Evolutionary conservation across 768 basidiomycete genomes (phyloP).

Genomic region (Tricholoma furcatifolium): DNA sequence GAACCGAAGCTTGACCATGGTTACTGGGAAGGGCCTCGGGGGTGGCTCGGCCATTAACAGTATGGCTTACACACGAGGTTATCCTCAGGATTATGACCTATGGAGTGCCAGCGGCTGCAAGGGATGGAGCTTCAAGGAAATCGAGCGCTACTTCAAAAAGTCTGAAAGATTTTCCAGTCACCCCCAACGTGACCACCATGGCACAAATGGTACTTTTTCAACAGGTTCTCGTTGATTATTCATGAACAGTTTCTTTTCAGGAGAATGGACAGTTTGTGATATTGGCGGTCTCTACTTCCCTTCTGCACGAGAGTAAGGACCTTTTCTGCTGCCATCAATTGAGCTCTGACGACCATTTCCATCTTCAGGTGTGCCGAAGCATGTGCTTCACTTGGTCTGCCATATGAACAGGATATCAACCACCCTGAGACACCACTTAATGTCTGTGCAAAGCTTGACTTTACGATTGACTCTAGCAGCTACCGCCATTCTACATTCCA

Average conservation of each 20-base stretch:
- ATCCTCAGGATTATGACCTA: conserved; percentile 27
- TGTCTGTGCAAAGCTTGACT: conserved; percentile 19
- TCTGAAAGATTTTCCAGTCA: conserved; percentile 15
- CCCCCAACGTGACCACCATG: conserved; percentile 1
- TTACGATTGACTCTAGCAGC: conserved; percentile 16
- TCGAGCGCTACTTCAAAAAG: conserved; percentile 26
- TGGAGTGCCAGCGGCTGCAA: conserved; percentile 23
- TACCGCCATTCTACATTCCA: conserved; percentile 21
- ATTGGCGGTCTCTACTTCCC: conserved; percentile 1
- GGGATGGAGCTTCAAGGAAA: conserved; percentile 27
- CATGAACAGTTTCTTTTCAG: background rate
- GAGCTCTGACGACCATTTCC: background rate
- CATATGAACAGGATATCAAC: conserved; percentile 17
- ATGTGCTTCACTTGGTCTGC: conserved; percentile 18
- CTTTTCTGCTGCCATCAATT: background rate
- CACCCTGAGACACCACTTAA: conserved; percentile 17
- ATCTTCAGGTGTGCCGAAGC: conserved; percentile 11
- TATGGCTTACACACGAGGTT: conserved; percentile 25
- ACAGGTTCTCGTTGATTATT: background rate
- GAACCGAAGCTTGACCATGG: conserved; percentile 7
- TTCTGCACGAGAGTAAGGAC: background rate
- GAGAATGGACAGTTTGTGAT: conserved; percentile 10
- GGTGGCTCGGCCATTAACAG: conserved; percentile 25
- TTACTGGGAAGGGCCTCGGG: conserved; percentile 25
- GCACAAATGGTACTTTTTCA: background rate